phyloP scores from a whole-genome alignment of 805 yeast genomes.

The Danielia reshetovae region DNA sequence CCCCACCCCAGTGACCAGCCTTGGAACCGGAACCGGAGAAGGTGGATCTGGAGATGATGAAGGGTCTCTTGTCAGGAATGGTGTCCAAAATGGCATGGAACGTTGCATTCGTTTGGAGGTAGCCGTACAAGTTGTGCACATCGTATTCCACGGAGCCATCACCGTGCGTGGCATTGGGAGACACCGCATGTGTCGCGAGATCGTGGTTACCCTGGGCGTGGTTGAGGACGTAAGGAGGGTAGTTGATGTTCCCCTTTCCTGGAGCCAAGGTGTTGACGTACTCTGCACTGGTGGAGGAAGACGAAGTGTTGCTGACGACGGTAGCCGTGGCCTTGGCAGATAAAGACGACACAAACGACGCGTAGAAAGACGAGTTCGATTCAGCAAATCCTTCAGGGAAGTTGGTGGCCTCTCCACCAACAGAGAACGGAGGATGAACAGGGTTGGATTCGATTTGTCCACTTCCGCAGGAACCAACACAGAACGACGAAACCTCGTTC shows the following conservation, averaged over 20 bases:
- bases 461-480: slow-evolving; percentile 29
- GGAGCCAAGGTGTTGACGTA: slow-evolving; percentile 17
- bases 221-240: slow-evolving; percentile 33
- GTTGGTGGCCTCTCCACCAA: slow-evolving; percentile 9
- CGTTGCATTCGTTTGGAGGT: slow-evolving; percentile 19
- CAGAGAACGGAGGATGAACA: slow-evolving; percentile 16
- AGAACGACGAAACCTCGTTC: slow-evolving; percentile 27
- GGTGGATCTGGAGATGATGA: slow-evolving; percentile 20
- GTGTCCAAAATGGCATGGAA: slow-evolving; percentile 16
- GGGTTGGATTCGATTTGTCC: slow-evolving; percentile 16
- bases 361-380: slow-evolving; percentile 16
- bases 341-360: slow-evolving; percentile 6
- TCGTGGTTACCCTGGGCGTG: slow-evolving; percentile 21
- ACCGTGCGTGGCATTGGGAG: slow-evolving; percentile 26
- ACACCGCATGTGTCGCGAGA: slow-evolving; percentile 22
- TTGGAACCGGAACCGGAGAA: slow-evolving; percentile 20
- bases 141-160: slow-evolving; percentile 27
- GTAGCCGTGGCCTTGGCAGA: not conserved
- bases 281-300: slow-evolving; percentile 10
- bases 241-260: slow-evolving; percentile 26
- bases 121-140: slow-evolving; percentile 23
- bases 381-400: slow-evolving; percentile 17
- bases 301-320: not conserved
- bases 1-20: slow-evolving; percentile 26
- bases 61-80: slow-evolving; percentile 20